Conservation (phyloP, 2,329 filamentous ascomycete species). For the Karstenula rhodostoma region DNA sequence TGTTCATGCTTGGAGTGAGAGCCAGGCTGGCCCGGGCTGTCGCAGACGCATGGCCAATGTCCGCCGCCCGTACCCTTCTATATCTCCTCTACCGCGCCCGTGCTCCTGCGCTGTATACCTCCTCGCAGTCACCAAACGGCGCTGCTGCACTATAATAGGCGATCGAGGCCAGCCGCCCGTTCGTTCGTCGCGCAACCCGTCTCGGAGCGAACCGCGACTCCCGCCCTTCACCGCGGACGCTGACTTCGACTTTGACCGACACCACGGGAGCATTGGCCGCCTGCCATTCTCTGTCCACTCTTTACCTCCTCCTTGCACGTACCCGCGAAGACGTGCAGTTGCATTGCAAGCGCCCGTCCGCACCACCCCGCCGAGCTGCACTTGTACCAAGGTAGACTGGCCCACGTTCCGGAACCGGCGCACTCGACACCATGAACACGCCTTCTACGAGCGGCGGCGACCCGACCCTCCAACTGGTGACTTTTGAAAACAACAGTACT, state of each 20-base stretch:
- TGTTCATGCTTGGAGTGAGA: constrained; percentile 17
- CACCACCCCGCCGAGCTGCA: not conserved
- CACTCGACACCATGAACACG: constrained; percentile 26
- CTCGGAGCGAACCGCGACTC: constrained; percentile 5
- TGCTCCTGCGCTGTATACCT: constrained; percentile 4
- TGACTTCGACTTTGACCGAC: constrained; percentile 14
- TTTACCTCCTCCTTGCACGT: constrained; percentile 20
- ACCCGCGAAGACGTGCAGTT: not conserved
- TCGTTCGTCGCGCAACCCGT: constrained; percentile 1
- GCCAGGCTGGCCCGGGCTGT: not conserved
- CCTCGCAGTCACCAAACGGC: not conserved
- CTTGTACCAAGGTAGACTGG: constrained; percentile 3
- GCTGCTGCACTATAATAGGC: not conserved
- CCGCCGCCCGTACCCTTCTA: constrained; percentile 11
- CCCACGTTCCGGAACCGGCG: constrained; percentile 1
- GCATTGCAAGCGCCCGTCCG: not conserved
- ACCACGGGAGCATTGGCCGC: constrained; percentile 25
- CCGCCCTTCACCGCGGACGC: constrained; percentile 12
- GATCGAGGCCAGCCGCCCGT: not conserved
- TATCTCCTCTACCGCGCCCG: constrained; percentile 1
- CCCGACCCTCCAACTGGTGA: constrained; percentile 43
- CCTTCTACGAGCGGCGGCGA: constrained; percentile 31
- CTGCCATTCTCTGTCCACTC: constrained; percentile 33
- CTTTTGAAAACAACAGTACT: constrained; percentile 65
- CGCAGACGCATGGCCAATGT: constrained; percentile 12